Evolutionary conservation across 2,329 filamentous ascomycete species (phyloP).

Genomic region (Cladophialophora exuberans): DNA sequence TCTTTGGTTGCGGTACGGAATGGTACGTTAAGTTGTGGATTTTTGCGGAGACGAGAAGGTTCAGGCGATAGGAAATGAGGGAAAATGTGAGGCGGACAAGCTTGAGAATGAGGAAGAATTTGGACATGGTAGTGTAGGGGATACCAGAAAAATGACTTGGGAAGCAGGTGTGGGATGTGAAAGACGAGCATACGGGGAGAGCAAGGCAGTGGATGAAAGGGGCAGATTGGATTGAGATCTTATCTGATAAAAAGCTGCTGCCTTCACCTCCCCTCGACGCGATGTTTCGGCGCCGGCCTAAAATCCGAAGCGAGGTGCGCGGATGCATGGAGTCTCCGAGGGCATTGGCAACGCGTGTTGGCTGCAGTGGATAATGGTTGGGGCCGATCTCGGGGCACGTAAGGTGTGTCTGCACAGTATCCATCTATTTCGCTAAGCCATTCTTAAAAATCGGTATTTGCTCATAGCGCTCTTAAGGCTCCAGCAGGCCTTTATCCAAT

Average conservation of each 20-base stretch:
- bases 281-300: no score
- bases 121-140: conserved; percentile 13
- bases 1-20: conserved; percentile 22
- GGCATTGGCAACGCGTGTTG: no score
- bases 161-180: neutral
- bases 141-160: neutral
- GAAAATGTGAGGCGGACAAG: conserved; percentile 16
- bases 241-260: conserved; percentile 22
- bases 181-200: neutral
- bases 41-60: conserved; percentile 1
- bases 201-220: conserved; percentile 10
- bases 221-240: conserved; percentile 16
- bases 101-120: conserved; percentile 12
- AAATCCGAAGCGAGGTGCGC: no score
- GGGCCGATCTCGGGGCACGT: conserved; percentile 7
- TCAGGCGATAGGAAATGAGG: conserved; percentile 1
- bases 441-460: neutral
- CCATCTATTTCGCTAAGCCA: neutral
- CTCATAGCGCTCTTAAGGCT: conserved; percentile 22
- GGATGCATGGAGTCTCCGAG: conserved; percentile 4
- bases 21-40: conserved; percentile 29
- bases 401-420: no score
- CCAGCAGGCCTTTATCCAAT: conserved; percentile 32
- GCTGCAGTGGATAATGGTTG: neutral
- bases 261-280: neutral